Base-by-base conservation (phyloP, 768 basidiomycete species). In the Mycena vitilis region DNA sequence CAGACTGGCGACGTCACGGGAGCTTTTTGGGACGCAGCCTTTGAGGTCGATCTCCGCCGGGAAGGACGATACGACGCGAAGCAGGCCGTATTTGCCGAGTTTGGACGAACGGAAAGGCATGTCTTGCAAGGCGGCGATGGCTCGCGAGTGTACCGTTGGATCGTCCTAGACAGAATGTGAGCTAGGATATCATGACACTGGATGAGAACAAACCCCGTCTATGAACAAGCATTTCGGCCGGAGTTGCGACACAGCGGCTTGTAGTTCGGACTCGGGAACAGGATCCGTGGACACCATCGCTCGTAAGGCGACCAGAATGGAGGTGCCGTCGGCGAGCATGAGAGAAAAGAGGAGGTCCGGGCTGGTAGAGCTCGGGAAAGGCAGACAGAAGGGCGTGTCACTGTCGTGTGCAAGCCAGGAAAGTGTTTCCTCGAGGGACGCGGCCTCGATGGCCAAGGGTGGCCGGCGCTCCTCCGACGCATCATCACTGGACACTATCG, bases 261-360 rank as follows among this genome's bases (percentile, higher is more conserved):
- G 25, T 4, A 66, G 25, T 5, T 52, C 52, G 1, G 36, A 23
- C 22, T 49, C 38, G 2, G 23, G 23, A 16, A 66, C 36, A 18
- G 65, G 25, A 20, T 65, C 55, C 3, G 44, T 25, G 13, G 55
- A 48, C 15, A 56, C 20, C 8, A 65, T 13, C 44, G 57, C 48
- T 4, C 57, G 57, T 7, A 59, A 25, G 6, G 56, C 65, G 45
- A 66, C 57, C 65, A 57, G 60, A 12, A 66, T 52, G 45, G 60
- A 55, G 8, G 58, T 55, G 20, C 30, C 30, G 53, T 66, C 65
- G 16, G n/a, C 52, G 40, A 60, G 65, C 40, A 55, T n/a, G 23
- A 66, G 51, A 3, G 51, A 5, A 10, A 60, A 60, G 20, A 66
- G 18, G n/a, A 66, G 37, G 25, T 66, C 51, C 13, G 36, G n/a